A percentile compares a stretch with the other conserved stretches of the same genome.
phyloP scores from a whole-genome alignment of 257 asterid genomes.

The Gentiana straminea region DNA sequence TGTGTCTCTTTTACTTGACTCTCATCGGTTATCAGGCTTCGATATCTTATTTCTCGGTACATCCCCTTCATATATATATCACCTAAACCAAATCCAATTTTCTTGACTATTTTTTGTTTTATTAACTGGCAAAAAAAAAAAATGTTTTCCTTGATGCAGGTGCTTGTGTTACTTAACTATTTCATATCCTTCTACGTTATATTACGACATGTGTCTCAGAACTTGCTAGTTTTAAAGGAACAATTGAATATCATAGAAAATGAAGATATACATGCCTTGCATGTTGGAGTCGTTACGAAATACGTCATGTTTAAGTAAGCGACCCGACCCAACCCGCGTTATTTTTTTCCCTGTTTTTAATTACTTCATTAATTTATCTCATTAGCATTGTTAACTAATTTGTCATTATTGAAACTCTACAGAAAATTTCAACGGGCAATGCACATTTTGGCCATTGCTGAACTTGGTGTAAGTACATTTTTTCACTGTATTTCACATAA shows the following conservation, averaged over 20 bases:
- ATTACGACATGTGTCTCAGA: slow-evolving; percentile 54
- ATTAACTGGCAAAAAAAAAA: no score
- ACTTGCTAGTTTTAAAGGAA: slow-evolving; percentile 45
- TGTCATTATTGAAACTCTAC: slow-evolving; percentile 6
- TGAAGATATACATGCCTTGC: slow-evolving; percentile 64
- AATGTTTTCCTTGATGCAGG: slow-evolving; percentile 24
- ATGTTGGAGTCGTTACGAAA: slow-evolving; percentile 58
- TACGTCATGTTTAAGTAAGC: slow-evolving; percentile 77
- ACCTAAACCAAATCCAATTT: not conserved
- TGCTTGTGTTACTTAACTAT: slow-evolving; percentile 46
- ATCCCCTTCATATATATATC: slow-evolving; percentile 13
- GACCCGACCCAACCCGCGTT: not conserved
- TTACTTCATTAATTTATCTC: no score
- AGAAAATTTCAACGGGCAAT: slow-evolving; percentile 89
- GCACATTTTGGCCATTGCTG: slow-evolving; percentile 66
- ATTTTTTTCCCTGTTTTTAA: not conserved
- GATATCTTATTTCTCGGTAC: slow-evolving; percentile 71
- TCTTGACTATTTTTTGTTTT: no score
- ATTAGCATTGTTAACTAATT: not conserved
- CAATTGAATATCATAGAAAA: slow-evolving; percentile 59
- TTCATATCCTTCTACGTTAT: slow-evolving; percentile 47
- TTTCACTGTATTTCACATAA: not conserved
- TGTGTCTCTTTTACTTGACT: slow-evolving; percentile 61
- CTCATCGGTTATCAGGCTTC: slow-evolving; percentile 83
- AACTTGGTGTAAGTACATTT: slow-evolving; percentile 52